Conservation (phyloP, 169 alveolate species). For the Eimeria brunetti region DNA sequence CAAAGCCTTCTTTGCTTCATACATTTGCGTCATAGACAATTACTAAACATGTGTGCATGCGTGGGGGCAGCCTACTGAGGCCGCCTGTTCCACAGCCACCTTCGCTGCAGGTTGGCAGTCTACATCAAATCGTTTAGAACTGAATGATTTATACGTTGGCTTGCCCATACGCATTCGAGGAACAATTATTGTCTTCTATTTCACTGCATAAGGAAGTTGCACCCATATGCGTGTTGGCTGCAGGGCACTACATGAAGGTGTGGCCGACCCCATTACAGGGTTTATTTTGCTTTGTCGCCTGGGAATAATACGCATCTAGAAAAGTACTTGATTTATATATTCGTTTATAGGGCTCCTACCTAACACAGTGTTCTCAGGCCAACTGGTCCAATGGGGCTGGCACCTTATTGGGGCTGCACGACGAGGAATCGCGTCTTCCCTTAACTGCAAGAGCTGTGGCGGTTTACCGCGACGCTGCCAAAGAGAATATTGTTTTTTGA, state of each 20-base stretch:
- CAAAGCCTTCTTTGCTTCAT: no score
- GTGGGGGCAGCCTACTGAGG: no score
- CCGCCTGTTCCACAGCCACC: no score
- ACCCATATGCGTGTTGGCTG: not conserved
- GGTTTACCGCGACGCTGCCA: not conserved
- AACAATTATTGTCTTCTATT: not conserved
- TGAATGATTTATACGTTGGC: not conserved
- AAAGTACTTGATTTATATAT: not conserved
- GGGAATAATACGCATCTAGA: not conserved
- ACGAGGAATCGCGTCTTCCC: not conserved
- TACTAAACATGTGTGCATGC: no score
- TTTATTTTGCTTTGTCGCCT: not conserved
- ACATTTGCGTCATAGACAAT: no score
- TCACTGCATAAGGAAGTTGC: not conserved
- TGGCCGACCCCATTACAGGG: not conserved
- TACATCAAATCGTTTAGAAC: not conserved
- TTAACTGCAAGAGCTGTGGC: not conserved
- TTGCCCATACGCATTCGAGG: not conserved
- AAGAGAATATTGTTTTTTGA: not conserved
- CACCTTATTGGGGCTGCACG: slow-evolving; percentile 20
- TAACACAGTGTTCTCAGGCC: not conserved
- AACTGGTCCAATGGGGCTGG: slow-evolving; percentile 1
- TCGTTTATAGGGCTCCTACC: not conserved
- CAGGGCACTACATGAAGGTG: not conserved
- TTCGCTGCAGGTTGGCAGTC: not conserved